A percentile compares a stretch with the other conserved stretches of the same genome.
These are phyloP conservation scores for Lactarius hengduanensis DNA, from an alignment of 768 basidiomycete species.

Conservation along the genomic window DNA sequence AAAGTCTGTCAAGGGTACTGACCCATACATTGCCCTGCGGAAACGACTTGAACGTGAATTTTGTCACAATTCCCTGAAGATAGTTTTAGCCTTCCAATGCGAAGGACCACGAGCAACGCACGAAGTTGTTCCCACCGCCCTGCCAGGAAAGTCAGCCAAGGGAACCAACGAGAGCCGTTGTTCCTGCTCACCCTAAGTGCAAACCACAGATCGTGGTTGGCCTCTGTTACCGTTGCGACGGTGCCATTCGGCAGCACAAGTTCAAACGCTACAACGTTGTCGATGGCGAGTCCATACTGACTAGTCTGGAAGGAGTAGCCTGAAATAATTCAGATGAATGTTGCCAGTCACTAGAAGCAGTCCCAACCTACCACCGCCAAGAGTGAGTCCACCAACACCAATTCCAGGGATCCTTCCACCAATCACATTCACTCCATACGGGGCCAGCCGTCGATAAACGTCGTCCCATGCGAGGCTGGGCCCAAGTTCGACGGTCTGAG, in stretches of 20 bases:
- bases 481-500: not conserved
- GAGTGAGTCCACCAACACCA: not conserved
- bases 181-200: conserved; percentile 36
- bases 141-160: conserved; percentile 54
- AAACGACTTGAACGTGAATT: conserved; percentile 49
- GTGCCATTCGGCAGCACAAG: conserved; percentile 53
- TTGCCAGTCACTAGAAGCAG: not conserved
- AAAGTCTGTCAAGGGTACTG: conserved; percentile 28
- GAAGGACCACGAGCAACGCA: not conserved
- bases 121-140: conserved; percentile 16
- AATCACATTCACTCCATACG: not conserved
- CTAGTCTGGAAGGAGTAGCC: conserved; percentile 62
- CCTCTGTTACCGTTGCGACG: conserved; percentile 35
- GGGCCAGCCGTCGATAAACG: not conserved
- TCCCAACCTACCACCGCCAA: not conserved
- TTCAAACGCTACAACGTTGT: conserved; percentile 50
- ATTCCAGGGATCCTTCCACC: not conserved
- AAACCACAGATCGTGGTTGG: conserved; percentile 40
- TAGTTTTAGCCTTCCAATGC: not conserved
- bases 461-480: not conserved
- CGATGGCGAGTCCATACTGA: conserved; percentile 52
- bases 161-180: not conserved
- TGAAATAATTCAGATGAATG: conserved; percentile 23
- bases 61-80: conserved; percentile 53
- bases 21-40: conserved; percentile 38